Base-by-base conservation (phyloP, 352 stramenopile species). In the Thalassiosira ordinaria region DNA sequence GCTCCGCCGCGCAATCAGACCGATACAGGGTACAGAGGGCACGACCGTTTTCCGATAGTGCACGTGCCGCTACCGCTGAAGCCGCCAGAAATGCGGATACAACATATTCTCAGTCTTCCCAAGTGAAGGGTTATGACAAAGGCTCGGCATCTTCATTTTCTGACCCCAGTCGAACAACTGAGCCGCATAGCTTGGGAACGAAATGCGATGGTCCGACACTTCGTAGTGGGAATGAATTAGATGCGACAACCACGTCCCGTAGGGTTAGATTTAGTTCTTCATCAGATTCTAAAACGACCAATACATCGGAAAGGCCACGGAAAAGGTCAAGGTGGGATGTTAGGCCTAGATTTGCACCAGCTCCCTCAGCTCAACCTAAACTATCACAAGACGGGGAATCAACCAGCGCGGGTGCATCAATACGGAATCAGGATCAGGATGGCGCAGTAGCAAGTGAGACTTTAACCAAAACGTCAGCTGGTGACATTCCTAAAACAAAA, bases 21-120 rank as follows among this genome's bases (percentile, higher is more conserved):
- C 31, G 53, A 63, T 60, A 84, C 35, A 37, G 72, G 39, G 29
- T 84, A 31, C 76, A 84, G 44, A 11, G 55, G 26, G 74, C 61
- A 5, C n/a, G 70, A 37, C 75, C 75, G n/a, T 85, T 85, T 74
- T 70, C 67, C 51, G 70, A 76, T 31, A 63, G 49, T 37, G 47
- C 65, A 66, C 63, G 51, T 27, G 16, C 37, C 27, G 33, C 64
- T 59, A 29, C 61, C 56, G 46, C 55, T 52, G n/a, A 29, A 27
- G 35, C 20, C 2, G 60, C 14, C 33, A 70, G 41, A 44, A 70
- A 22, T 37, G 47, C 14, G 44, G 55, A 71, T 26, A 62, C 46
- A 8, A 44, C 31, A 70, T 74, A 57, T 62, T n/a, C 20, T 14
- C n/a, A 51, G 9, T 29, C 31, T 24, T 56, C 46, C n/a, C n/a